These are phyloP conservation scores for Beauveria caledonica DNA, from an alignment of 2,329 filamentous ascomycete species.

Conservation along the genomic window DNA sequence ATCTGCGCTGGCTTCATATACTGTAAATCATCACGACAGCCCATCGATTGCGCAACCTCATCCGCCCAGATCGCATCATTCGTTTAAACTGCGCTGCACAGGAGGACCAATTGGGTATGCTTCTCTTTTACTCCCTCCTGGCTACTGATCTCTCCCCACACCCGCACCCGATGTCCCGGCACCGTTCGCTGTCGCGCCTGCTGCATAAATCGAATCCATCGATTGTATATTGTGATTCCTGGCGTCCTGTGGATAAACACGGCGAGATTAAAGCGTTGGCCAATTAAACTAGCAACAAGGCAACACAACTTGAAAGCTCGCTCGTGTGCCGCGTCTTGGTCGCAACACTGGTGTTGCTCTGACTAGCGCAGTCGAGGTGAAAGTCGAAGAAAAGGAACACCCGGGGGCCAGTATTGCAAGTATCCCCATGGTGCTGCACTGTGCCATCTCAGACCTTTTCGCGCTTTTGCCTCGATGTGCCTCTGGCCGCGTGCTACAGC, in stretches of 20 bases:
- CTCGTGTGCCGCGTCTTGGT: neutral
- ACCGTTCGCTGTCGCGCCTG: neutral
- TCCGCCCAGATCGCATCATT: neutral
- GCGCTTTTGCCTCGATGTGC: neutral
- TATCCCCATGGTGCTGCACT: neutral
- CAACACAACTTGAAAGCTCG: neutral
- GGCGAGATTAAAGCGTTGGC: slow-evolving; percentile 7
- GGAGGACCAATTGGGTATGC: slow-evolving; percentile 11
- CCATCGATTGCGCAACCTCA: neutral
- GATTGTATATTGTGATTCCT: slow-evolving; percentile 12
- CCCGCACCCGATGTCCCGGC: neutral
- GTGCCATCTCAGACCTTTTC: neutral
- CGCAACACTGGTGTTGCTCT: neutral
- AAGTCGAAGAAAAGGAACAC: neutral
- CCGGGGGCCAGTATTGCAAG: neutral
- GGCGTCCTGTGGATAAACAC: slow-evolving; percentile 10
- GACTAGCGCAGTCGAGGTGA: neutral
- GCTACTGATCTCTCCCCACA: slow-evolving; percentile 5
- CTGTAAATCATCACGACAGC: slow-evolving; percentile 5
- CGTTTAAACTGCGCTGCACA: neutral
- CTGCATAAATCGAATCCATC: slow-evolving; percentile 9
- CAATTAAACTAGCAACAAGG: slow-evolving; percentile 11
- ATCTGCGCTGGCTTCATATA: neutral
- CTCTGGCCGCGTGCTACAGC: neutral
- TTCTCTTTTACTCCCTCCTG: slow-evolving; percentile 1